Conservation (phyloP, 768 basidiomycete species). For the Lentinula sp. region DNA sequence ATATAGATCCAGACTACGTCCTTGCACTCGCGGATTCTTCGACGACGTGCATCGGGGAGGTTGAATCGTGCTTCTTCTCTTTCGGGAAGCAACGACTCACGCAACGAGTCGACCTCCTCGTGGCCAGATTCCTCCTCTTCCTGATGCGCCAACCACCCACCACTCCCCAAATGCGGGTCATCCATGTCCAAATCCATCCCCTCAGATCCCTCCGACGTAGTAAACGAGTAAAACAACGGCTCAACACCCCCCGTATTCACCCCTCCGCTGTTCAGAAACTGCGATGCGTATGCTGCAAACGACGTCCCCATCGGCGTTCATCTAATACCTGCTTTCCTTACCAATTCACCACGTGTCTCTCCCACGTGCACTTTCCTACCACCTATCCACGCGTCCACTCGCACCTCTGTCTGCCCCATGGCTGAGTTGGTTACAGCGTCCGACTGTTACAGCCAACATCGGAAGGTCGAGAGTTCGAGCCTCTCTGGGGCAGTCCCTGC, state of each 20-base stretch:
- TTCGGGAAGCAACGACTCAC: slow-evolving; percentile 67
- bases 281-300: slow-evolving; percentile 79
- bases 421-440: slow-evolving; percentile 77
- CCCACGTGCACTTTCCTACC: too few species aligned
- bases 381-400: too few species aligned
- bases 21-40: slow-evolving; percentile 55
- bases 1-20: slow-evolving; percentile 67
- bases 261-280: slow-evolving; percentile 72
- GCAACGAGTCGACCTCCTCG: slow-evolving; percentile 45
- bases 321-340: too few species aligned
- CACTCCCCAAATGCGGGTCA: slow-evolving; percentile 45
- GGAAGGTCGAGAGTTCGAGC: too few species aligned
- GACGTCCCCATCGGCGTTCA: too few species aligned
- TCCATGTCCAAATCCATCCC: slow-evolving; percentile 65
- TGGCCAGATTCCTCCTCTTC: slow-evolving; percentile 27
- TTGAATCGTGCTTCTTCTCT: slow-evolving; percentile 59
- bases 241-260: too few species aligned
- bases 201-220: slow-evolving; percentile 41
- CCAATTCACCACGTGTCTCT: too few species aligned
- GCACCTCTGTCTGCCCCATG: slow-evolving; percentile 60
- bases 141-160: slow-evolving; percentile 13
- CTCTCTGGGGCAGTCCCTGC: too few species aligned
- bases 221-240: too few species aligned
- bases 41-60: slow-evolving; percentile 67
- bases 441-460: slow-evolving; percentile 46